phyloP scores from a whole-genome alignment of 495 filamentous ascomycete genomes.

The Xylaria longipes region DNA sequence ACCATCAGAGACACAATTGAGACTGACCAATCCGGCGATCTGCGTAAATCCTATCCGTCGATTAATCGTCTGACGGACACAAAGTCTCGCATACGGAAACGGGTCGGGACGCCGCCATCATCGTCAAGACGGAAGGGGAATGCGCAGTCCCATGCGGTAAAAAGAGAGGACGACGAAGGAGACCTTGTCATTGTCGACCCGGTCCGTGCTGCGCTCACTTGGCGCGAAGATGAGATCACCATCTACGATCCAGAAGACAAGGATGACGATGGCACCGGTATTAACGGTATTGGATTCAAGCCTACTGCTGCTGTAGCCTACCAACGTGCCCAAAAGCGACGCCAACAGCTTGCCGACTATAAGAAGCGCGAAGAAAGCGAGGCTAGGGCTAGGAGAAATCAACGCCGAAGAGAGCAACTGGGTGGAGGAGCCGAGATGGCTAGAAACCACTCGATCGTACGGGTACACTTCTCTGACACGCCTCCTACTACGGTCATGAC shows the following conservation, averaged over 20 bases:
- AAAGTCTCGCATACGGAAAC: constrained; percentile 48
- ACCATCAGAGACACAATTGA: constrained; percentile 39
- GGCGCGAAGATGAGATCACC: constrained; percentile 86
- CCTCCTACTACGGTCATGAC: constrained; percentile 39
- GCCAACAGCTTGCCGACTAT: constrained; percentile 86
- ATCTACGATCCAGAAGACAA: constrained; percentile 77
- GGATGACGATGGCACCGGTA: constrained; percentile 78
- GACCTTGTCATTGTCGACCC: constrained; percentile 54
- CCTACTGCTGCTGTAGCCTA: constrained; percentile 86
- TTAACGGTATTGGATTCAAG: constrained; percentile 90
- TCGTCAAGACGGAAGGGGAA: constrained; percentile 34
- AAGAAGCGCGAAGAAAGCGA: constrained; percentile 81
- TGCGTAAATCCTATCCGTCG: constrained; percentile 45
- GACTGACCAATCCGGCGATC: constrained; percentile 27
- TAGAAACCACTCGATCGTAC: constrained; percentile 37
- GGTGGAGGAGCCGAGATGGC: constrained; percentile 28
- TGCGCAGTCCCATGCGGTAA: constrained; percentile 15
- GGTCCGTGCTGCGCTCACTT: constrained; percentile 66
- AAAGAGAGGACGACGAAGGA: constrained; percentile 28
- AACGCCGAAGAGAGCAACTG: constrained; percentile 60
- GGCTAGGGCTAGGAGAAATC: constrained; percentile 75
- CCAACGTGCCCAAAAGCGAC: constrained; percentile 73
- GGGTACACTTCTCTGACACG: constrained; percentile 37
- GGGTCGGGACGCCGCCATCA: constrained; percentile 53
- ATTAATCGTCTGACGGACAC: constrained; percentile 48